Evolutionary conservation across 106 monocot species (phyloP).

Genomic region (Vanilla planifolia): DNA sequence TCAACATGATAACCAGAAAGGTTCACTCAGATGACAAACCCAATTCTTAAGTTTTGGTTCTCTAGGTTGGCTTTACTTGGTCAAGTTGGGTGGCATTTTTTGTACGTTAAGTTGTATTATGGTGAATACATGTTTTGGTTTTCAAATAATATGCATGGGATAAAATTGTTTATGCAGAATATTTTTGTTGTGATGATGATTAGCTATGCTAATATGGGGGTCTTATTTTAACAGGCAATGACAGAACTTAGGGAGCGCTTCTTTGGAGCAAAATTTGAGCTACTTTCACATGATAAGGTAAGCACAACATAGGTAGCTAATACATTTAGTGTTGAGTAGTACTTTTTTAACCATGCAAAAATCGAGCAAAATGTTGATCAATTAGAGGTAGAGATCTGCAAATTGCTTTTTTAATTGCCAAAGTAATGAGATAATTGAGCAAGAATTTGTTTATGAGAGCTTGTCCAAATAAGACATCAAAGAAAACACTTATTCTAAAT

Average conservation of each 20-base stretch:
- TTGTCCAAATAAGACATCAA: too few species aligned
- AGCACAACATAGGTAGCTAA: not conserved
- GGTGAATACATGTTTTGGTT: not conserved
- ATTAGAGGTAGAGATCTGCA: too few species aligned
- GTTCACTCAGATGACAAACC: too few species aligned
- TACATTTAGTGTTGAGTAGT: not conserved
- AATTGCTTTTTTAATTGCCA: too few species aligned
- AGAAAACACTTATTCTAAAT: too few species aligned
- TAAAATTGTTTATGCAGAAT: not conserved
- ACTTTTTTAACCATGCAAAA: not conserved
- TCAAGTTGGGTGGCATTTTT: not conserved
- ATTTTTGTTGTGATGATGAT: not conserved
- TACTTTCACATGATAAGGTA: slow-evolving; percentile 84
- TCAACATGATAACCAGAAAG: too few species aligned
- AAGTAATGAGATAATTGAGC: too few species aligned
- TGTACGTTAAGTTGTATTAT: too few species aligned
- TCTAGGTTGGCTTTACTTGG: not conserved
- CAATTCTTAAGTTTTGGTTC: not conserved
- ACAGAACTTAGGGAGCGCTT: slow-evolving; percentile 66
- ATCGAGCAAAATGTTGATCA: not conserved
- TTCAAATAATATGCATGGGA: not conserved
- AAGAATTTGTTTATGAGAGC: too few species aligned
- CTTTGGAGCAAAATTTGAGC: slow-evolving; percentile 81
- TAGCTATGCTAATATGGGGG: not conserved
- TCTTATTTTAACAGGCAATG: slow-evolving; percentile 43